These are phyloP conservation scores for Chalaropsis thielavioides DNA, from an alignment of 2,329 filamentous ascomycete species.

Conservation along the genomic window DNA sequence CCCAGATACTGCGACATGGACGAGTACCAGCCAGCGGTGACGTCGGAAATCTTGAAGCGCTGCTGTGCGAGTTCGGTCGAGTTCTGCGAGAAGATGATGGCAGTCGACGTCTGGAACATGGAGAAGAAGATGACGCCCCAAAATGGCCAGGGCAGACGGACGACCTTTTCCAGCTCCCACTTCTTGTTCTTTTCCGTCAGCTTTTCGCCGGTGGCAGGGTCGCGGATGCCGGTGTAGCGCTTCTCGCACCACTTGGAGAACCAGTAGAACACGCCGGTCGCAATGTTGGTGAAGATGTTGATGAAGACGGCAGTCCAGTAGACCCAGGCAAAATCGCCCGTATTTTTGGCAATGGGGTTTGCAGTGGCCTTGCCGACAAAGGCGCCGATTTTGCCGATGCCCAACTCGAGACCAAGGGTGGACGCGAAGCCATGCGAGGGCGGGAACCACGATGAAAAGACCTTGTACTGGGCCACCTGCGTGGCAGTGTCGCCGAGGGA, in stretches of 20 bases:
- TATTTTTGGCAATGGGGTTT: constrained; percentile 42
- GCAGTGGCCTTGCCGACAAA: constrained; percentile 47
- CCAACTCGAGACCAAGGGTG: constrained; percentile 45
- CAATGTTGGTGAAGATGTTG: constrained; percentile 47
- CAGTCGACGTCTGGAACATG: constrained; percentile 43
- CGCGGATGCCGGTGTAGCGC: constrained; percentile 32
- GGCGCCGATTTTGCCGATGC: constrained; percentile 44
- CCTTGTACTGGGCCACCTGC: constrained; percentile 49
- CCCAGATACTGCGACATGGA: constrained; percentile 39
- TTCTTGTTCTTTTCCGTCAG: constrained; percentile 46
- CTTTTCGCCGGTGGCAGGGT: constrained; percentile 43
- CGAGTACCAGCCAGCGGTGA: constrained; percentile 47
- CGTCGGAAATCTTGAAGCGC: constrained; percentile 39
- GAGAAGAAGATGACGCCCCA: constrained; percentile 42
- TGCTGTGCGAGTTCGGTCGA: constrained; percentile 47
- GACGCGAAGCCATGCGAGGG: constrained; percentile 48
- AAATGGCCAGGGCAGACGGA: constrained; percentile 44
- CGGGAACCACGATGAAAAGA: constrained; percentile 51
- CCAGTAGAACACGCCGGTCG: constrained; percentile 38
- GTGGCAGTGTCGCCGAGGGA: constrained; percentile 49
- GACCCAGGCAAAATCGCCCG: constrained; percentile 46
- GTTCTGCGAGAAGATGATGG: constrained; percentile 40
- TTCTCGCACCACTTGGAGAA: constrained; percentile 39
- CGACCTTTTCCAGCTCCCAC: constrained; percentile 40
- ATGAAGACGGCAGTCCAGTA: constrained; percentile 49